Base-by-base conservation (phyloP, 768 basidiomycete genomes). In the Leccinum ochraceum region DNA sequence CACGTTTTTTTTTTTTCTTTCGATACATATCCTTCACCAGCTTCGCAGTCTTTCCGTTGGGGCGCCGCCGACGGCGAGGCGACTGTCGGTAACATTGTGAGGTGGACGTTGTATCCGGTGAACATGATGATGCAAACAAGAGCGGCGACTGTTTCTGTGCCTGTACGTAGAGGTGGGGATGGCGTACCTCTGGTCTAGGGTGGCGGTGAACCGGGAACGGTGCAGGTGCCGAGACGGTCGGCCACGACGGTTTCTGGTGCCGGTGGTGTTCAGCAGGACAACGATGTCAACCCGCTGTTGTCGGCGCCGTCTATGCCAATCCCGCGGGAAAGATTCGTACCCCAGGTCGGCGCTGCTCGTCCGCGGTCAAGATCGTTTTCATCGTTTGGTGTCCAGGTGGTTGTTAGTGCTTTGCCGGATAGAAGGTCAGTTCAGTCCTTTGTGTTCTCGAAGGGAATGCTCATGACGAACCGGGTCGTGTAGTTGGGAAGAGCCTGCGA, bases 331-430 rank as follows among this genome's bases (percentile, higher is more conserved):
- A 86, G 88, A 51, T 90, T 92, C 67, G 79, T 84, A 59, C 89
- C 90, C 0, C 80, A 80, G 58, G 77, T 76, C 8, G 77, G 79
- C 7, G 78, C 78, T 3, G 66, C 76, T 9, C 75, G 91, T 6
- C 83, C 81, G 13, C 74, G 83, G 6, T 92, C 91, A 5, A 72
- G 90, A 53, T 91, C 89, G 22, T 93, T 93, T 68, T 92, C 90
- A 9, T 87, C 84, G 3, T 87, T 91, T 72, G 82, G 84, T 55
- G 76, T 79, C 6, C 65, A 71, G 6, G 57, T 58, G 1, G 51
- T 57, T 53, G 17, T 17, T 4, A 34, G 54, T 8, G 1, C 9
- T 26, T 53, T 51, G 13, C 61, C 30, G 26, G 59, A 63, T 22
- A 63, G 17, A 49, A 69, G 69, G 74, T 74, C 8, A 28, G 69